Evolutionary conservation across 208 protist species (phyloP), one percentile per base, ranked within the genome.

Genomic region (Trypanosoma avium): DNA sequence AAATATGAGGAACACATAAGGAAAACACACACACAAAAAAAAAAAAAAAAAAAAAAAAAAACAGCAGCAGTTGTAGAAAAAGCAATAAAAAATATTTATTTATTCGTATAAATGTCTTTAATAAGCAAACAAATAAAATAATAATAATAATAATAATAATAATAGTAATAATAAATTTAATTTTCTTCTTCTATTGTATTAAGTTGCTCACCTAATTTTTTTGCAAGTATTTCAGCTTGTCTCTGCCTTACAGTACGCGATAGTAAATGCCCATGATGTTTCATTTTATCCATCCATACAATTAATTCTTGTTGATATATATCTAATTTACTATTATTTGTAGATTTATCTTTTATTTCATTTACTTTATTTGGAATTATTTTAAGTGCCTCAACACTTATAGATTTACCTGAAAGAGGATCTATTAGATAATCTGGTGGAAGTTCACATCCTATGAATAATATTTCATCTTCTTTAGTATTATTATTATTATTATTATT

Each of bases 251-350:
- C 56, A 13, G 17, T 10, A 27, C 61, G 66, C 0, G 72, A 55
- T 3, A 93, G 66, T 0, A 38, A 53, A 21, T 82, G 63, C 0
- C 87, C 87, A 50, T 83, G 67, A n/a, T 17, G 56, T 33, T 84
- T 84, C 87, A 93, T 90, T 29, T 59, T 70, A 19, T 88, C 67
- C 50, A 82, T 76, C 87, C 87, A 93, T 19, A 42, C 35, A 56
- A 79, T 48, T 8, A 93, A 49, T 40, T 87, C 73, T 35, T 57
- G 46, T 35, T 73, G 47, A 38, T 57, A 24, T 30, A 38, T 15
- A 19, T 21, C 17, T 32, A 58, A 35, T 35, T 57, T 38, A 38
- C 10, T 38, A 38, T 38, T 38, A 21, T 36, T 52, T 26, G 29
- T 27, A n/a, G 1, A 10, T 17, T 48, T 12, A 29, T 19, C 5